Evolutionary conservation across 345 rosid species (phyloP), one percentile per base, ranked within the genome.

Genomic region (Salix udensis): DNA sequence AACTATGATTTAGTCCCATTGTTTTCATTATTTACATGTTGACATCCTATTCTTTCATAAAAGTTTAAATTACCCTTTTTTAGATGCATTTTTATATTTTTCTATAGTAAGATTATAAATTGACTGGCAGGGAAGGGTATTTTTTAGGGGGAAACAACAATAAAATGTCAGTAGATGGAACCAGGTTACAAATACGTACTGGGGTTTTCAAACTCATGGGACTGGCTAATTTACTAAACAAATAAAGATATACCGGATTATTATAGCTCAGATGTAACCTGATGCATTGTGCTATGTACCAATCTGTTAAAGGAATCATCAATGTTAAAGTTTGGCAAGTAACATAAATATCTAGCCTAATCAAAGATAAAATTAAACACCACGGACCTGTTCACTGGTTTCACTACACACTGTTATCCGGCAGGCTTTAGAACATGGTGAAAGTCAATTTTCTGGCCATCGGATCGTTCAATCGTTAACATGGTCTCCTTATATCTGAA

Each of bases 361-460:
- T 15, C 40, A 8, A 23, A 30, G 26, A 74, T 44, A 48, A 44
- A 37, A 53, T 58, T 14, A 68, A 44, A 8, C 58, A 62, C 42
- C 24, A 31, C 34, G 50, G 55, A 66, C 75, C 28, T 23, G 53
- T 23, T 48, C 1, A 62, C 12, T 77, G 8, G 28, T 11, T 62
- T 70, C 50, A 70, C 65, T 16, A 64, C 50, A 34, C 74, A 77
- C 61, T 68, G 36, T 71, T 36, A 64, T 64, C 64, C 65, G 30
- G 18, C 64, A 46, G 65, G 55, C 44, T 53, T 70, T 31, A 70
- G 60, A 60, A 58, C 44, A 36, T 71, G 71, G 52, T 23, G 65
- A 55, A 62, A 58, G 74, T 34, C 23, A 31, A 60, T 26, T 44
- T 44, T 48, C 65, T 24, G 36, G 76, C 71, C 42, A 60, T 11